Conservation (phyloP, 1,284 basidiomycete species). For the Malassezia slooffiae region DNA sequence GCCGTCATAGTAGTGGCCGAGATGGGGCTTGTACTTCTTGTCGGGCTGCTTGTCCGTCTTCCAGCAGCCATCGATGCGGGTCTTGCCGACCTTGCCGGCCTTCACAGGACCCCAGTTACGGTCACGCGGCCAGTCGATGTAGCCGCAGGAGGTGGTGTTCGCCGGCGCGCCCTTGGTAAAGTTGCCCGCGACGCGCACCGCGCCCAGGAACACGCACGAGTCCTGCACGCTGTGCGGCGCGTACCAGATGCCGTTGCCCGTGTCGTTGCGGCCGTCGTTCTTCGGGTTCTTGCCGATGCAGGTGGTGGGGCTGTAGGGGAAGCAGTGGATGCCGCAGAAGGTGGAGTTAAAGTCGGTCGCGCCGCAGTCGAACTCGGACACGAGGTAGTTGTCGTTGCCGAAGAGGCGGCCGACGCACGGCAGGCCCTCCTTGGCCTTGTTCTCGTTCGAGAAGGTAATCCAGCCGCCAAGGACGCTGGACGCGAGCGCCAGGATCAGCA, state of each 20-base stretch:
- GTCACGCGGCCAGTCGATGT: constrained; percentile 10
- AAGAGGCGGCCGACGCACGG: constrained; percentile 9
- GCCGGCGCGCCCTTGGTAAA: not conserved
- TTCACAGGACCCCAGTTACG: constrained; percentile 10
- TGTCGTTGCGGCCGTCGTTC: not conserved
- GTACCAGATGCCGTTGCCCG: constrained; percentile 8
- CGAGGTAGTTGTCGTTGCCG: constrained; percentile 12
- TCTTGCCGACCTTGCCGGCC: not conserved
- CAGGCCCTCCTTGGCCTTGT: constrained; percentile 2
- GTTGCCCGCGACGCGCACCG: not conserved
- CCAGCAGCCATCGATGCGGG: constrained; percentile 7
- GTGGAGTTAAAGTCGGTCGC: constrained; percentile 12
- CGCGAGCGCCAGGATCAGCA: not conserved
- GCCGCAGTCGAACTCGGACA: constrained; percentile 12
- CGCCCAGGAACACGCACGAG: constrained; percentile 8
- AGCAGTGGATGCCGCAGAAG: constrained; percentile 12
- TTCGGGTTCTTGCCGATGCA: constrained; percentile 5
- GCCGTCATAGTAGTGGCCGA: constrained; percentile 9
- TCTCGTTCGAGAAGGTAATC: constrained; percentile 14
- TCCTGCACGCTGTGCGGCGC: constrained; percentile 1
- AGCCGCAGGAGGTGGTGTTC: constrained; percentile 9
- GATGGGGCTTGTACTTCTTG: not conserved
- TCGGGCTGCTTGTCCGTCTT: constrained; percentile 3
- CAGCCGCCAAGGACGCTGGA: constrained; percentile 2
- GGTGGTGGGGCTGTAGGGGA: constrained; percentile 9